phyloP scores from a whole-genome alignment of 306 rosid genomes.

The Malus sieversii region DNA sequence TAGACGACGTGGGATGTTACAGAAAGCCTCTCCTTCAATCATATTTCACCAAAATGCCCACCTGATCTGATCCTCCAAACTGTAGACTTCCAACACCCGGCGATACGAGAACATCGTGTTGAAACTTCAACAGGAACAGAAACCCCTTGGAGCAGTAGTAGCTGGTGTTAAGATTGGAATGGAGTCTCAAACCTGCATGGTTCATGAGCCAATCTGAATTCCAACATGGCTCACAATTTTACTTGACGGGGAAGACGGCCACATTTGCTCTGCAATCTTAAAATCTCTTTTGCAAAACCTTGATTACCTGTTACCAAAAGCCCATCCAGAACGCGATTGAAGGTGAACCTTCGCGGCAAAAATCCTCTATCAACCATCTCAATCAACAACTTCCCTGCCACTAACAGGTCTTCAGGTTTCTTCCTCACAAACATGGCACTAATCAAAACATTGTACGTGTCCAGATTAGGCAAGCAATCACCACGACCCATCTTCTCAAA shows the following conservation, averaged over 20 bases:
- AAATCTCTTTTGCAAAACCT: constrained; percentile 65
- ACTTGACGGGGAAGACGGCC: constrained; percentile 59
- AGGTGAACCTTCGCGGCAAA: constrained; percentile 63
- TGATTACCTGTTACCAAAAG: constrained; percentile 71
- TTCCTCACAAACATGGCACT: constrained; percentile 87
- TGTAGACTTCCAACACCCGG: background rate
- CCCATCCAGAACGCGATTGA: constrained; percentile 64
- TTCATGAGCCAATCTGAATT: background rate
- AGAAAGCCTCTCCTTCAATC: background rate
- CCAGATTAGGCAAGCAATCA: constrained; percentile 72
- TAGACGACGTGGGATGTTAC: too few species aligned
- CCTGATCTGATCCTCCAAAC: background rate
- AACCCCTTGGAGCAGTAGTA: background rate
- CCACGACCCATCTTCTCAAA: constrained; percentile 65
- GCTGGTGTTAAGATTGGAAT: background rate
- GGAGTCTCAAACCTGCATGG: background rate
- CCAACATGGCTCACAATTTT: constrained; percentile 35
- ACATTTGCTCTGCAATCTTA: constrained; percentile 61
- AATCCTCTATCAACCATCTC: constrained; percentile 85
- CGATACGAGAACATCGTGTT: background rate
- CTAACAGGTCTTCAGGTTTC: constrained; percentile 57
- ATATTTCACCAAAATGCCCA: background rate
- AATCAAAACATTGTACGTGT: constrained; percentile 72
- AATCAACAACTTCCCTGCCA: constrained; percentile 75
- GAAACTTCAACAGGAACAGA: background rate